These are phyloP conservation scores for Leishmania tropica DNA, from an alignment of 208 protist species.

Conservation along the genomic window DNA sequence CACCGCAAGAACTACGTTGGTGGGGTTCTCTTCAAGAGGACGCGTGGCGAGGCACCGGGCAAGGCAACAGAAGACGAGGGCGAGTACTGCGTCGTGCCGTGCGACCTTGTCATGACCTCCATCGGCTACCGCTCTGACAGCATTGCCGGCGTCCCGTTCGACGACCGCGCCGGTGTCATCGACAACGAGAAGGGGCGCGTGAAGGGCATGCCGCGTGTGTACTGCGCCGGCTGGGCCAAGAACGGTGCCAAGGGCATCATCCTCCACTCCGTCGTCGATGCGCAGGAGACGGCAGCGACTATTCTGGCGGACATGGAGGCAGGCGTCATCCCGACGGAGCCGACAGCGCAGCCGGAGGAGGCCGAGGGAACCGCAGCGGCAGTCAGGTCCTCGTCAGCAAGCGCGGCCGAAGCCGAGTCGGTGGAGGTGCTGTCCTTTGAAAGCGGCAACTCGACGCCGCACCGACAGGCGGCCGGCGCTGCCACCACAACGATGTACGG, in stretches of 20 bases:
- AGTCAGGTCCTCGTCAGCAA: background rate
- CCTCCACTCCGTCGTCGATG: constrained; percentile 74
- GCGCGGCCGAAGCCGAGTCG: background rate
- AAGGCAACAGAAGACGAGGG: constrained; percentile 1
- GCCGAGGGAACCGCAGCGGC: constrained; percentile 3
- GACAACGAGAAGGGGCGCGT: constrained; percentile 73
- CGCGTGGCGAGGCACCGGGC: background rate
- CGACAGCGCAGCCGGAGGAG: constrained; percentile 19
- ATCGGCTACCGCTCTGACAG: constrained; percentile 72
- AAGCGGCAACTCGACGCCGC: background rate
- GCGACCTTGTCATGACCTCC: constrained; percentile 87
- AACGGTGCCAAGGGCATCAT: constrained; percentile 92
- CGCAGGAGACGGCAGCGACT: constrained; percentile 66
- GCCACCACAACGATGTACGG: constrained; percentile 54
- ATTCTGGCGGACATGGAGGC: constrained; percentile 70
- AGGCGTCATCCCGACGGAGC: constrained; percentile 43
- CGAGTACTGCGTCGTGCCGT: constrained; percentile 68
- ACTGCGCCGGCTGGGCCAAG: constrained; percentile 93
- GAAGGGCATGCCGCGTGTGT: constrained; percentile 71
- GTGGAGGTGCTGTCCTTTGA: background rate
- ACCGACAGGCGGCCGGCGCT: background rate
- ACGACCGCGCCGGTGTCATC: constrained; percentile 70
- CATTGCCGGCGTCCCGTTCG: constrained; percentile 78
- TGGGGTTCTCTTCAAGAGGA: constrained; percentile 68
- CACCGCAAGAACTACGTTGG: constrained; percentile 58